Evolutionary conservation across 129 eudicot genomes (phyloP).

Genomic region (Oenanthe sinensis): DNA sequence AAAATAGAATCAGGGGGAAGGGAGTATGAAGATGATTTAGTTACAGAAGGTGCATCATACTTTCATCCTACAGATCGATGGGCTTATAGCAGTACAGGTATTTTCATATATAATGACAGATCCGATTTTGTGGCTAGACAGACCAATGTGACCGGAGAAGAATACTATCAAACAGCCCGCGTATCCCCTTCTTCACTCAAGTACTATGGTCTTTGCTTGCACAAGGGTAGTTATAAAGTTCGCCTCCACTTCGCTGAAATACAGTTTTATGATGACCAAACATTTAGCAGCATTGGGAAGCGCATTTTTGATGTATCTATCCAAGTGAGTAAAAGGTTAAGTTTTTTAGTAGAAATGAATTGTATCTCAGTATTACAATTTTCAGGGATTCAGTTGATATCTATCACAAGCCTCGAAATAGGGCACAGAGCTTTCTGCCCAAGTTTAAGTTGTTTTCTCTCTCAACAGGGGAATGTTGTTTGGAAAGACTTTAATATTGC

Average conservation of each 20-base stretch:
- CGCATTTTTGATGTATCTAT: conserved; percentile 9
- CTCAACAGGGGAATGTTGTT: conserved; percentile 45
- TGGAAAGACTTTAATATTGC: conserved; percentile 49
- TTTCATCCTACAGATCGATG: neutral
- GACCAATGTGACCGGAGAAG: conserved; percentile 1
- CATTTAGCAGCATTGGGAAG: neutral
- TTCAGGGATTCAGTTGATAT: neutral
- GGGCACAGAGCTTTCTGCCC: neutral
- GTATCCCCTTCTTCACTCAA: conserved; percentile 3
- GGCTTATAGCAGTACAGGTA: conserved; percentile 10
- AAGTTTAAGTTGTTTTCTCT: conserved; percentile 8
- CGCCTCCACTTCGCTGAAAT: conserved; percentile 8
- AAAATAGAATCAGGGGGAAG: neutral
- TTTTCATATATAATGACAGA: neutral
- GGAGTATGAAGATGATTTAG: neutral
- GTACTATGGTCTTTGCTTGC: conserved; percentile 9
- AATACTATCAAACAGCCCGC: conserved; percentile 5
- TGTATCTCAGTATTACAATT: neutral
- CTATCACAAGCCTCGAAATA: neutral
- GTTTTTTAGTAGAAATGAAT: neutral
- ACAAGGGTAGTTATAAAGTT: conserved; percentile 4
- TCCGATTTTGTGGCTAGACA: neutral
- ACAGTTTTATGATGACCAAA: conserved; percentile 1
- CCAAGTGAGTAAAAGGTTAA: conserved; percentile 2
- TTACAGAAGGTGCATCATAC: conserved; percentile 9